Conservation (phyloP, 208 protist species). For the Trypanosoma platydactyli region DNA sequence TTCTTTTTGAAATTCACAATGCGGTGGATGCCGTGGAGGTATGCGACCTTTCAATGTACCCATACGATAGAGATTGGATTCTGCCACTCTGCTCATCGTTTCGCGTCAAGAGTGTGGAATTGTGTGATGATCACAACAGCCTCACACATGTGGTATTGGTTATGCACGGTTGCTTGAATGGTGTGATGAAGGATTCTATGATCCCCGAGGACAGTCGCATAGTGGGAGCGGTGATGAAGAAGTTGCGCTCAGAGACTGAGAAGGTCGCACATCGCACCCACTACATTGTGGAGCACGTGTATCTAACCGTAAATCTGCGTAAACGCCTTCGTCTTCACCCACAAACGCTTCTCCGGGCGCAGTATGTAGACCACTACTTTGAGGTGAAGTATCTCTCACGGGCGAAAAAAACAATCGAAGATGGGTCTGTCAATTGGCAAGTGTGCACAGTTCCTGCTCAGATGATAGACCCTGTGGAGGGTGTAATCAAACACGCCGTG, state of each 20-base stretch:
- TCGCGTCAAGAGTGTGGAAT: constrained; percentile 50
- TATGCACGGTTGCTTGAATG: constrained; percentile 66
- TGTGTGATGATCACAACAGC: constrained; percentile 53
- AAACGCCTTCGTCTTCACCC: constrained; percentile 67
- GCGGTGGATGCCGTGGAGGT: constrained; percentile 66
- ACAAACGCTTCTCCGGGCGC: constrained; percentile 65
- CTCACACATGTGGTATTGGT: constrained; percentile 72
- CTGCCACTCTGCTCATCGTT: constrained; percentile 78
- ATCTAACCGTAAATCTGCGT: constrained; percentile 52
- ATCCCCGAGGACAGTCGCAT: constrained; percentile 75
- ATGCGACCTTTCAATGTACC: constrained; percentile 66
- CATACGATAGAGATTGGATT: constrained; percentile 77
- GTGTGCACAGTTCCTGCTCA: constrained; percentile 64
- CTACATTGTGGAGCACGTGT: constrained; percentile 41
- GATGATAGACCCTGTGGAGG: constrained; percentile 59
- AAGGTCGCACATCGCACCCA: constrained; percentile 36
- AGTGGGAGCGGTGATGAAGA: constrained; percentile 57
- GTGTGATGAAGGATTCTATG: constrained; percentile 40
- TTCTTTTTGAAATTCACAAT: constrained; percentile 78
- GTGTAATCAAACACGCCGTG: constrained; percentile 70
- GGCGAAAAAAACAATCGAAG: constrained; percentile 67
- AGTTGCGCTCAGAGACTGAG: constrained; percentile 47
- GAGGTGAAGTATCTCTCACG: constrained; percentile 55
- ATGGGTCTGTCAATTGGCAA: constrained; percentile 79
- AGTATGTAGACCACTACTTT: constrained; percentile 80